Evolutionary conservation across 805 yeast genomes (phyloP).

Genomic region (Kazachstania viticola): DNA sequence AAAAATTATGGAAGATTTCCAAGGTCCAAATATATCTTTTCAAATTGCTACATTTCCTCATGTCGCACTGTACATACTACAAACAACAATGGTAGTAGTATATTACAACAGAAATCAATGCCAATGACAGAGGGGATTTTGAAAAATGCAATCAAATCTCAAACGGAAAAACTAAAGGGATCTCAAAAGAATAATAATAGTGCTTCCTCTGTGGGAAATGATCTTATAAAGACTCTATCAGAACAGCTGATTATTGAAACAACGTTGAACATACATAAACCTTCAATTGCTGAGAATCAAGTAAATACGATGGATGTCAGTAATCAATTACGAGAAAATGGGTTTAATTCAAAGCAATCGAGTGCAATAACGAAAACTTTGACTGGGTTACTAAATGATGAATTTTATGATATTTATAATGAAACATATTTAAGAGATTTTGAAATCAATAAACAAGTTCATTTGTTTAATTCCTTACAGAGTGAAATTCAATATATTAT

Average conservation of each 20-base stretch:
- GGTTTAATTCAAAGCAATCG: slow-evolving; percentile 18
- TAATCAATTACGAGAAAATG: slow-evolving; percentile 5
- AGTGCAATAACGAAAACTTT: slow-evolving; percentile 25
- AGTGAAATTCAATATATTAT: slow-evolving; percentile 76
- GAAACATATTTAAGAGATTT: slow-evolving; percentile 28
- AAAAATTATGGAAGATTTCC: too few relatives aligned
- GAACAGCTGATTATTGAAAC: slow-evolving; percentile 23
- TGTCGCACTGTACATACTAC: too few relatives aligned
- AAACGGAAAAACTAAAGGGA: too few relatives aligned
- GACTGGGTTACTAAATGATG: slow-evolving; percentile 23
- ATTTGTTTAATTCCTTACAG: slow-evolving; percentile 84
- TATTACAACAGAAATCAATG: too few relatives aligned
- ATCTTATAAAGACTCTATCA: slow-evolving; percentile 18
- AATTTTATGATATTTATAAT: slow-evolving; percentile 34
- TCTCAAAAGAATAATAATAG: too few relatives aligned
- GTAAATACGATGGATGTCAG: slow-evolving; percentile 18
- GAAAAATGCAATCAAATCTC: too few relatives aligned
- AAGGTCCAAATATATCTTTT: too few relatives aligned
- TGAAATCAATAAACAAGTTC: slow-evolving; percentile 79
- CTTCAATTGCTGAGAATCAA: slow-evolving; percentile 24
- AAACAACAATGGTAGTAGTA: too few relatives aligned
- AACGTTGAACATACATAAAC: slow-evolving; percentile 10
- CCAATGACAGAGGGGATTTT: too few relatives aligned
- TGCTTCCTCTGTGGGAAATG: too few relatives aligned
- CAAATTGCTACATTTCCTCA: too few relatives aligned